Evolutionary conservation across 208 protist genomes (phyloP).

Genomic region (Sergeia podlipaevii): DNA sequence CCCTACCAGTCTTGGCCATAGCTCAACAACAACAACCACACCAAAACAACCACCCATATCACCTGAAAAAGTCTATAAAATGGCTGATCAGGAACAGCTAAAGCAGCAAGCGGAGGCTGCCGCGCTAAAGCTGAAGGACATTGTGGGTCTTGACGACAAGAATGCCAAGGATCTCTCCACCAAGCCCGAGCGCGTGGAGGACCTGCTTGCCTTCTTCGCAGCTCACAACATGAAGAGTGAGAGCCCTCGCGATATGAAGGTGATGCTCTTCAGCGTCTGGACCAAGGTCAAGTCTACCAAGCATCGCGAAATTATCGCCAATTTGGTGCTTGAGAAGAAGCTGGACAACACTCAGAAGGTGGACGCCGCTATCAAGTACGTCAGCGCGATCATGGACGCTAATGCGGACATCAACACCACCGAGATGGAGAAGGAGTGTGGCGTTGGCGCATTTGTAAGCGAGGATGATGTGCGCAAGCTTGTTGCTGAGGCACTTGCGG

Average conservation of each 20-base stretch:
- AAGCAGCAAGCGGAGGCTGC: conserved; percentile 12
- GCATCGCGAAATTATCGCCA: conserved; percentile 70
- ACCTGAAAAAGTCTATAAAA: too few relatives aligned
- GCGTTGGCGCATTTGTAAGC: conserved; percentile 68
- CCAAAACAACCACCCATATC: too few relatives aligned
- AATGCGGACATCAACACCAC: conserved; percentile 29
- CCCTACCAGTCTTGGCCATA: too few relatives aligned
- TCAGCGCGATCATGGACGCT: conserved; percentile 41
- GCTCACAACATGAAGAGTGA: conserved; percentile 31
- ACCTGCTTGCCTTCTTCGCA: conserved; percentile 77
- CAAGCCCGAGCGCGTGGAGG: conserved; percentile 80
- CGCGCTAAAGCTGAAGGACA: conserved; percentile 49
- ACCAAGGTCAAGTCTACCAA: conserved; percentile 72
- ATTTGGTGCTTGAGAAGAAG: conserved; percentile 50
- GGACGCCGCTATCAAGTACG: conserved; percentile 74
- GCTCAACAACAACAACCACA: too few relatives aligned
- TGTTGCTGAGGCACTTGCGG: conserved; percentile 49
- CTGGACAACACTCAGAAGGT: conserved; percentile 82
- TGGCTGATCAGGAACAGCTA: too few relatives aligned
- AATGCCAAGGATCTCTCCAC: conserved; percentile 83
- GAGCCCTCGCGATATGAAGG: conserved; percentile 74
- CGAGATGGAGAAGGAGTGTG: conserved; percentile 63
- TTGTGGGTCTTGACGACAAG: conserved; percentile 89
- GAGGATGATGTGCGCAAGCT: conserved; percentile 32
- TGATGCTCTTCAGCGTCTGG: conserved; percentile 87